Evolutionary conservation across 176 grass and related monocot species (phyloP), one percentile per base, ranked within the genome.

Genomic region (Areca catechu): DNA sequence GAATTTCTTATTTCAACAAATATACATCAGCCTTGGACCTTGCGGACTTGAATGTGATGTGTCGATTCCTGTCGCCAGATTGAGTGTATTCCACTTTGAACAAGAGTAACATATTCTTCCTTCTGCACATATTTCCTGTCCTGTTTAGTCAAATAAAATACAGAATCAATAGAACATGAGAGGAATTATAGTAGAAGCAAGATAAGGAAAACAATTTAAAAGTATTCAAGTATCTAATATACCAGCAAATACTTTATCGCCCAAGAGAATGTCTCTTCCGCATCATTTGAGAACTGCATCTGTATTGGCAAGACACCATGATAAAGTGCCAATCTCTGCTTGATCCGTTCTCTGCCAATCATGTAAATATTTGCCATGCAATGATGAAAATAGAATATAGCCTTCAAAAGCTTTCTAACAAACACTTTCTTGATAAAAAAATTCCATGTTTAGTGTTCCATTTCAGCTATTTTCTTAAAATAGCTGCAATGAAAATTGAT

Each of bases 41-140:
- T 85, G 61, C 87, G 82, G 69, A 98, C 87, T 83, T 98, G 93
- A 27, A 98, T 88, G 67, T 88, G 81, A 65, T 98, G 93, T 74
- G 93, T 92, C 6, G 80, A 82, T 74, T 98, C 75, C 22, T 80
- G 71, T 67, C 93, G 82, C 93, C 93, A 98, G 61, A 98, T 98
- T 7, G 93, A 92, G 54, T 84, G 76, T 15, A 79, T 79, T 19
- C 93, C 93, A 21, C 93, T 98, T 78, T 92, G 87, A 56, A 98
- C 87, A 54, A 98, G 83, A 60, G 93, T 92, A n/a, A 98, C 81
- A 15, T 92, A 85, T 54, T 92, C 84, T 59, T 78, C 84, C 29
- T 88, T 61, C 63, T 85, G 72, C 68, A 98, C 48, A 67, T 83
- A 53, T 34, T 82, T 67, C 5, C 55, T 65, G 29, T 74, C 77